Base-by-base conservation (phyloP, 2,329 filamentous ascomycete genomes). In the Diaporthe destruens region DNA sequence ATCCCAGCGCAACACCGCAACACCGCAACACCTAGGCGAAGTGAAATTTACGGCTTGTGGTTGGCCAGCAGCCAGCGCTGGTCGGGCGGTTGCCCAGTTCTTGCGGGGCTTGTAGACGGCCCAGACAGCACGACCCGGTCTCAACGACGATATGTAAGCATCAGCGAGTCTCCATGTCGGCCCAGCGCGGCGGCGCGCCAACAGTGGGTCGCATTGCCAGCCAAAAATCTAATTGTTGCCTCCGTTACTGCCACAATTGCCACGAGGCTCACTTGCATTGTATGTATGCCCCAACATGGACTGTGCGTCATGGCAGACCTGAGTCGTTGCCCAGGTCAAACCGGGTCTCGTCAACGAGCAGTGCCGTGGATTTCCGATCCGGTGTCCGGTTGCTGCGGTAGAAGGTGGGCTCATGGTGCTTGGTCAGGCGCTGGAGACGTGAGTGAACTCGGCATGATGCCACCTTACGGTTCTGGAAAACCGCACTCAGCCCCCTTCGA, bases 361-460 rank as follows among this genome's bases (percentile, higher is more conserved):
- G 32, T 53, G 61, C 61, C 61, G 61, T 47, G 61, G 61, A 65
- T 65, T 51, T 65, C 44, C 61, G 61, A 12, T 20, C 6, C n/a
- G n/a, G n/a, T n/a, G n/a, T 25, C 61, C n/a, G 29, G 5, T 1
- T 29, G 6, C 5, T 32, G 39, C 25, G 56, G 16, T 42, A 23
- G 23, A 44, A 49, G 44, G 23, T 18, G n/a, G n/a, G n/a, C n/a
- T 12, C 44, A 32, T 18, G 29, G 20, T 51, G 44, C 44, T 65
- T 65, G 59, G 59, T 65, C 59, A 65, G 59, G 36, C 29, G 32
- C 29, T 36, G 42, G 29, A 65, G 44, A 51, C 51, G 44, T 51
- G 59, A 65, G 34, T 39, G 36, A 39, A 9, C 36, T 39, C 36
- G 12, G 36, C 36, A 39, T 11, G 36, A 39, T 39, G 36, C 36